A percentile compares a stretch with the other conserved stretches of the same genome.
phyloP scores from a whole-genome alignment of 345 rosid genomes.

The Lagerstroemia speciosa region DNA sequence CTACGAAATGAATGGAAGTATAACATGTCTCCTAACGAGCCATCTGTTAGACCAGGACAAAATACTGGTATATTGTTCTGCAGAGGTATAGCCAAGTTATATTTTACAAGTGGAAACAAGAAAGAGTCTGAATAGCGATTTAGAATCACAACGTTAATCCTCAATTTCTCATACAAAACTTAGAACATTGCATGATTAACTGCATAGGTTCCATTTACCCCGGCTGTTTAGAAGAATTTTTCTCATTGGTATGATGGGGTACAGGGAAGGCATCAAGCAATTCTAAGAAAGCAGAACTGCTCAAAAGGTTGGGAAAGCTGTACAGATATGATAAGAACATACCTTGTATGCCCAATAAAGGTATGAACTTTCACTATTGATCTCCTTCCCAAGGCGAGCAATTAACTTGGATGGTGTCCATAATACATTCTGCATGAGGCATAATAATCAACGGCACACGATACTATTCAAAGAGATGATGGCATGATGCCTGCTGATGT shows the following conservation, averaged over 20 bases:
- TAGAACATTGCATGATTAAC: neutral
- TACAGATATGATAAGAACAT: neutral
- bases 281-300: neutral
- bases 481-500: neutral
- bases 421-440: slow-evolving; percentile 36
- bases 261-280: neutral
- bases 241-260: no score
- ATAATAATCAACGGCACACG: neutral
- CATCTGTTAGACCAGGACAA: slow-evolving; percentile 94
- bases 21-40: slow-evolving; percentile 92
- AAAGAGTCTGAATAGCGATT: neutral
- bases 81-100: neutral
- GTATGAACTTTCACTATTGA: slow-evolving; percentile 71
- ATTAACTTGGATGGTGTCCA: slow-evolving; percentile 92
- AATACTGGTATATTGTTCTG: slow-evolving; percentile 88
- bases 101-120: neutral
- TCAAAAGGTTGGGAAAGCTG: neutral
- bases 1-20: slow-evolving; percentile 72
- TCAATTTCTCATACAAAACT: neutral
- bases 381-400: slow-evolving; percentile 80
- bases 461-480: neutral
- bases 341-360: slow-evolving; percentile 97
- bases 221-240: no score
- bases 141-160: neutral
- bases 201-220: no score